Evolutionary conservation across 1,139 yeast genomes (phyloP).

Genomic region (Tardiomyces depauwii): DNA sequence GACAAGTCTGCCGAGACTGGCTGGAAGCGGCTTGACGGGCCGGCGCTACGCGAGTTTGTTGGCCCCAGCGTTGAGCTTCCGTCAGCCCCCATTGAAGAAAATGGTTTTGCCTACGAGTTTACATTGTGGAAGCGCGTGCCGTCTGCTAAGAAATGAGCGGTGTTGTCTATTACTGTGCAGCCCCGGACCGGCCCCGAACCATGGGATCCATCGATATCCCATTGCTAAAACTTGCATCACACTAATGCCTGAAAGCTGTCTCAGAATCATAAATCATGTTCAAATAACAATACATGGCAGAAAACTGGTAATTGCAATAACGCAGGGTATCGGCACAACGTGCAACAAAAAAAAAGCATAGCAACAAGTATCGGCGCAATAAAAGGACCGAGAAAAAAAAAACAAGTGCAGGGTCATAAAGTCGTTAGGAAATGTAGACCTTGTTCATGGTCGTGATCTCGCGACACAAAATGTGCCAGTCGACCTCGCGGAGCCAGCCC

Average conservation of each 20-base stretch:
- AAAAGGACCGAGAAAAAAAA: neutral
- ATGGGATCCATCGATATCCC: too few relatives aligned
- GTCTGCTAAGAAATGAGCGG: too few relatives aligned
- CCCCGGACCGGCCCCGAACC: too few relatives aligned
- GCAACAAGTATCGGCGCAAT: neutral
- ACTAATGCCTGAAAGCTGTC: too few relatives aligned
- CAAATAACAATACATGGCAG: neutral
- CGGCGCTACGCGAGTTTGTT: slow-evolving; percentile 32
- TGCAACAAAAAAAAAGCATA: too few relatives aligned
- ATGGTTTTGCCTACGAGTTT: slow-evolving; percentile 37
- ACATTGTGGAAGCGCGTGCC: slow-evolving; percentile 33
- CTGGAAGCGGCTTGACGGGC: slow-evolving; percentile 23
- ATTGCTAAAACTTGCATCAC: too few relatives aligned
- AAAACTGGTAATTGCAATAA: slow-evolving; percentile 1
- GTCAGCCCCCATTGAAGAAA: slow-evolving; percentile 35
- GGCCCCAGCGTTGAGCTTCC: slow-evolving; percentile 30
- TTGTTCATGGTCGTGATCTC: slow-evolving; percentile 69
- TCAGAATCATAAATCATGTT: too few relatives aligned
- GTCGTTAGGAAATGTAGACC: slow-evolving; percentile 34
- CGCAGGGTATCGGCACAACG: too few relatives aligned
- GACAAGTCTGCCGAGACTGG: slow-evolving; percentile 14
- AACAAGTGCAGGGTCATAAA: neutral
- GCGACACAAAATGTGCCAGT: slow-evolving; percentile 85
- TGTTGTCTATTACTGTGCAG: too few relatives aligned
- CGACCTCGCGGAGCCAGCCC: slow-evolving; percentile 53